These are phyloP conservation scores for Cetraspora pellucida DNA, from an alignment of 192 early-diverging fungal genomes.

Conservation along the genomic window DNA sequence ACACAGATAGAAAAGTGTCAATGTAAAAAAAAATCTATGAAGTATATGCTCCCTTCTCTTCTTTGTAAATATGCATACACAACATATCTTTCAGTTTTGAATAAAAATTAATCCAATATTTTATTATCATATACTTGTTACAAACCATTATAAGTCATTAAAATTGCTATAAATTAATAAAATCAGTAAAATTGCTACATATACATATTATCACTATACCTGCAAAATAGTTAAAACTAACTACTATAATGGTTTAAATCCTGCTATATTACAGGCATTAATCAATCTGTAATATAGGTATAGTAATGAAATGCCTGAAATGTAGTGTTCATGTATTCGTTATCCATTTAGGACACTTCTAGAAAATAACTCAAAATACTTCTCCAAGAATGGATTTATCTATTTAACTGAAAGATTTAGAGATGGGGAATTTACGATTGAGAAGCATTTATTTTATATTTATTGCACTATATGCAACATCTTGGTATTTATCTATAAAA, in stretches of 20 bases:
- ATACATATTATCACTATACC: neutral
- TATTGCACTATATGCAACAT: conserved; percentile 17
- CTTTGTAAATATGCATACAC: too few species aligned
- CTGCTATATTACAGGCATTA: neutral
- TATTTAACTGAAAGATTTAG: conserved; percentile 18
- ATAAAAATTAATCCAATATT: too few species aligned
- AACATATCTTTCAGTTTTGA: too few species aligned
- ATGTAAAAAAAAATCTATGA: too few species aligned
- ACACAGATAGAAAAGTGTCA: too few species aligned
- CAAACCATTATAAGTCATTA: too few species aligned
- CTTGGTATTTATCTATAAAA: conserved; percentile 4
- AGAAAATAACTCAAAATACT: conserved; percentile 26
- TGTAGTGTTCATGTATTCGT: conserved; percentile 22
- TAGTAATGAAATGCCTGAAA: conserved; percentile 8
- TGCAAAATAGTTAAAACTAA: conserved; percentile 17
- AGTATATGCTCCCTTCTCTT: too few species aligned
- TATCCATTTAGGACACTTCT: conserved; percentile 30
- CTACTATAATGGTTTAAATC: neutral
- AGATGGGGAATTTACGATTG: conserved; percentile 15
- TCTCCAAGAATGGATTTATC: conserved; percentile 30
- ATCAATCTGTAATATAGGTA: conserved; percentile 16
- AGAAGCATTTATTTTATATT: neutral
- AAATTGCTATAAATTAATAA: too few species aligned
- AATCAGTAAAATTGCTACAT: neutral
- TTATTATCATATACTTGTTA: too few species aligned